Evolutionary conservation across 176 grass and related monocot genomes (phyloP), one percentile per base, ranked within the genome.

Genomic region (Carex parvula): DNA sequence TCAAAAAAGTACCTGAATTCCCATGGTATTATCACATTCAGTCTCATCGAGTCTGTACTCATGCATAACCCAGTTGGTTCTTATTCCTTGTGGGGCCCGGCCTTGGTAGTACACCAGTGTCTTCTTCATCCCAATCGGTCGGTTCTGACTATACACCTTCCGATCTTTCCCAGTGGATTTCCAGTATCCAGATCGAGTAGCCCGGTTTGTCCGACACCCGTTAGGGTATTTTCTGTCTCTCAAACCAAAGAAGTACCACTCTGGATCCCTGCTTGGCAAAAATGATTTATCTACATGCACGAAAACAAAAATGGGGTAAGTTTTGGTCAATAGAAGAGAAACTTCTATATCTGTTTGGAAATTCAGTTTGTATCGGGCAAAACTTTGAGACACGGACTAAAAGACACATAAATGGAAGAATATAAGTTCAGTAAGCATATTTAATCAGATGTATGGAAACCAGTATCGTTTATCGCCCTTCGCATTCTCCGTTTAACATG

Each of bases 81-180:
- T 87, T 6, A 95, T 68, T 18, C 95, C 95, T 60, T 95, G 95
- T 69, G 95, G 95, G 84, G 95, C 95, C 74, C 95, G 89, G 62
- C 92, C 95, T 90, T 89, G 84, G 70, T 95, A 96, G 80, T 96
- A 99, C 29, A 99, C 97, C 29, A 99, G 60, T 21, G 97, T 99
- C 87, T 99, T 99, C 93, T 99, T 99, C 97, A 95, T 96, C 63
- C 97, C 97, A 61, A 99, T 94, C 2, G 97, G 74, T 32, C 97
- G 92, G 79, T 79, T 99, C 84, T 99, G 93, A 78, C 80, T 82
- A 80, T 84, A 86, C 33, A 99, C 86, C 9, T 87, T 87, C 0
- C 93, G 86, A 88, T 99, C 97, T 85, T 99, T 99, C 54, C 93
- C 96, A 1, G 96, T 95, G 2, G 93, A 99, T 85, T 99, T 99